phyloP scores from a whole-genome alignment of 2,329 filamentous ascomycete genomes.

The Graphiopsis chlorocephala region DNA sequence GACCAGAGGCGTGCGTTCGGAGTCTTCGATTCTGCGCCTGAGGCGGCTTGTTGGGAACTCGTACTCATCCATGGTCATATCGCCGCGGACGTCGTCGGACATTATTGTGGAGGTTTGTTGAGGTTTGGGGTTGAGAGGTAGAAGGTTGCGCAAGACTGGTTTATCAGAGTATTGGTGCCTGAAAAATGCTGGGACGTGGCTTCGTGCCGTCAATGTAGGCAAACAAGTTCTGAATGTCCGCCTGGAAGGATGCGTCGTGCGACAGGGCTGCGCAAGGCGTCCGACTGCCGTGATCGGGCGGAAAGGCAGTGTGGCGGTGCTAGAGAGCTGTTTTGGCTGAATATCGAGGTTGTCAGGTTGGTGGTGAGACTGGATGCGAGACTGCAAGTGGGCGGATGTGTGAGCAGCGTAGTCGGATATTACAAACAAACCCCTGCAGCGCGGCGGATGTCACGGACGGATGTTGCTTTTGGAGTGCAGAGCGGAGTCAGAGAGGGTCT shows the following conservation, averaged over 20 bases:
- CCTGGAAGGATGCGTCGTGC: slow-evolving; percentile 1
- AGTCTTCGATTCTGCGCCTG: slow-evolving; percentile 54
- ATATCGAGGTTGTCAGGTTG: not conserved
- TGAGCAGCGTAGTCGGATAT: not conserved
- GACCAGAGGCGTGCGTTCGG: slow-evolving; percentile 60
- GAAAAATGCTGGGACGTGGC: not conserved
- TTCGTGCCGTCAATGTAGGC: slow-evolving; percentile 1
- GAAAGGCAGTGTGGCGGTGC: slow-evolving; percentile 12
- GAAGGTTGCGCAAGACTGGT: slow-evolving; percentile 13
- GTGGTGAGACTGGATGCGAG: not conserved
- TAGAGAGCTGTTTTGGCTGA: not conserved
- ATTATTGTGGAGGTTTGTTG: slow-evolving; percentile 25
- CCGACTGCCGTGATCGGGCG: slow-evolving; percentile 8
- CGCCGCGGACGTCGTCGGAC: slow-evolving; percentile 24
- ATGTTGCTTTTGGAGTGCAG: slow-evolving; percentile 9
- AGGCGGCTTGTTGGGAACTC: slow-evolving; percentile 61
- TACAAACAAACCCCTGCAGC: slow-evolving; percentile 15
- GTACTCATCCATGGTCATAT: slow-evolving; percentile 50
- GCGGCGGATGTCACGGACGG: slow-evolving; percentile 7
- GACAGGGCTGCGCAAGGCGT: slow-evolving; percentile 11
- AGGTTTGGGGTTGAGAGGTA: slow-evolving; percentile 13
- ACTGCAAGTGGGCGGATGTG: not conserved
- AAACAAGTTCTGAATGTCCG: not conserved
- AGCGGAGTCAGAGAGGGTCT: slow-evolving; percentile 14
- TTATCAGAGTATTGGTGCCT: slow-evolving; percentile 4